Evolutionary conservation across 495 filamentous ascomycete genomes (phyloP).

Genomic region (Neurospora sp.): DNA sequence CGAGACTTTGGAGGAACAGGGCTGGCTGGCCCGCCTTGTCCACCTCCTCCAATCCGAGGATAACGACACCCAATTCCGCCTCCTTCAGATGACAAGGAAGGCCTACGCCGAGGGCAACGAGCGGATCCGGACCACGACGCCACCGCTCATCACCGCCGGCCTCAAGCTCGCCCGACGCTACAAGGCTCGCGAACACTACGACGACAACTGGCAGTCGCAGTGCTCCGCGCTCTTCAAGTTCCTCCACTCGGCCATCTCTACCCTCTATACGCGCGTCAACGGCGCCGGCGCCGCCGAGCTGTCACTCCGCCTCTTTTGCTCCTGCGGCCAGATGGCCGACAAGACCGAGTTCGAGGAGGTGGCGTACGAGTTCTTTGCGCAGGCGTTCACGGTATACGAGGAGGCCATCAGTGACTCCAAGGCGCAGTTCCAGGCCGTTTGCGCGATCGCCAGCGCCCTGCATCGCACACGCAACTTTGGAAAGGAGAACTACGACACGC

Average conservation of each 20-base stretch:
- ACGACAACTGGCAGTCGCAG: constrained; percentile 89
- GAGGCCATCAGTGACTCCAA: constrained; percentile 90
- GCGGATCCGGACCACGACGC: constrained; percentile 88
- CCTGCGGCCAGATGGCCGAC: constrained; percentile 87
- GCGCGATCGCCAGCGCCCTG: constrained; percentile 80
- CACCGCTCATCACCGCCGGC: constrained; percentile 80
- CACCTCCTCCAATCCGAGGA: constrained; percentile 74
- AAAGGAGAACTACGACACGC: constrained; percentile 94
- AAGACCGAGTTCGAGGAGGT: constrained; percentile 90
- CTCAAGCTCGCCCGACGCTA: constrained; percentile 82
- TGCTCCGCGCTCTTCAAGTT: constrained; percentile 88
- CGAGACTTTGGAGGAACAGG: constrained; percentile 95
- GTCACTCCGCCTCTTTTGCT: constrained; percentile 75
- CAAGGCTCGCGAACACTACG: constrained; percentile 87
- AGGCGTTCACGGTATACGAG: constrained; percentile 97
- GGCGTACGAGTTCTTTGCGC: constrained; percentile 95
- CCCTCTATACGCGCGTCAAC: constrained; percentile 80
- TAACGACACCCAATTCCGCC: constrained; percentile 90
- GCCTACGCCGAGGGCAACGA: constrained; percentile 90
- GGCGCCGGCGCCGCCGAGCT: constrained; percentile 70
- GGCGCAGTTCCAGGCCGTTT: constrained; percentile 96
- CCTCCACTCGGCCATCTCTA: constrained; percentile 75
- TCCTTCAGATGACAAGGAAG: constrained; percentile 80
- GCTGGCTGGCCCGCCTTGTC: constrained; percentile 84
- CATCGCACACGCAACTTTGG: constrained; percentile 79